These are phyloP conservation scores for Cutaneotrichosporon sp. DNA, from an alignment of 1,284 basidiomycete species.

Conservation along the genomic window DNA sequence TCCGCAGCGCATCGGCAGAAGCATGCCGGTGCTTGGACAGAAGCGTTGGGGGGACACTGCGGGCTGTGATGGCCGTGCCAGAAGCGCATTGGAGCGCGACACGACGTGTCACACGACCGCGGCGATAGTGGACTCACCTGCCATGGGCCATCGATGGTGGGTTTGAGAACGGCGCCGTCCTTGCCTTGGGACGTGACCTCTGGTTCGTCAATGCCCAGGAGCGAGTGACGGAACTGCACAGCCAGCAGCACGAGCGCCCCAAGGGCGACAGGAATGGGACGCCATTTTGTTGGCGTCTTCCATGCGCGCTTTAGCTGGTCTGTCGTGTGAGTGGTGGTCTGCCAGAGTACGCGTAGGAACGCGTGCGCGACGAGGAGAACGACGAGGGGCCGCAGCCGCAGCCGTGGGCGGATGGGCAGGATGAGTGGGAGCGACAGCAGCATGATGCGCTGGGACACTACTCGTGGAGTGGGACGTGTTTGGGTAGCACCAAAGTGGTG, in stretches of 20 bases:
- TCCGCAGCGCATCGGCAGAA: background rate
- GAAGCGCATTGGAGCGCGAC: too few relatives aligned
- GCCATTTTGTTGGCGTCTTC: conserved; percentile 92
- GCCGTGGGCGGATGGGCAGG: background rate
- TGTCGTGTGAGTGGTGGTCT: conserved; percentile 7
- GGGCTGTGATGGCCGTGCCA: background rate
- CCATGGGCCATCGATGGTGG: conserved; percentile 72
- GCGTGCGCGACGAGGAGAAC: conserved; percentile 3
- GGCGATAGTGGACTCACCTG: conserved; percentile 59
- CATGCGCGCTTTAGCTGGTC: conserved; percentile 60
- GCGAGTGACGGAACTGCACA: conserved; percentile 59
- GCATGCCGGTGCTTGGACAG: too few relatives aligned
- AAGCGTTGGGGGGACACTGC: background rate
- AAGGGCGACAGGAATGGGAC: conserved; percentile 85
- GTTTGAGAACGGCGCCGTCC: conserved; percentile 63
- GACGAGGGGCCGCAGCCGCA: conserved; percentile 1
- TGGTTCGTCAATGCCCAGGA: conserved; percentile 29
- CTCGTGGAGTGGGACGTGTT: too few relatives aligned
- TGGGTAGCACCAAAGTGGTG: too few relatives aligned
- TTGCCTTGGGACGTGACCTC: conserved; percentile 50
- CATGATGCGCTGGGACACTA: background rate
- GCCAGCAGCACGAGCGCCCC: conserved; percentile 80
- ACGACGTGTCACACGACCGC: background rate
- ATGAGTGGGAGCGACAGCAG: conserved; percentile 5
- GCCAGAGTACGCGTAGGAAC: background rate